These are phyloP conservation scores for Colletotrichum lindemuthianum DNA, from an alignment of 2,329 filamentous ascomycete species.

Conservation along the genomic window DNA sequence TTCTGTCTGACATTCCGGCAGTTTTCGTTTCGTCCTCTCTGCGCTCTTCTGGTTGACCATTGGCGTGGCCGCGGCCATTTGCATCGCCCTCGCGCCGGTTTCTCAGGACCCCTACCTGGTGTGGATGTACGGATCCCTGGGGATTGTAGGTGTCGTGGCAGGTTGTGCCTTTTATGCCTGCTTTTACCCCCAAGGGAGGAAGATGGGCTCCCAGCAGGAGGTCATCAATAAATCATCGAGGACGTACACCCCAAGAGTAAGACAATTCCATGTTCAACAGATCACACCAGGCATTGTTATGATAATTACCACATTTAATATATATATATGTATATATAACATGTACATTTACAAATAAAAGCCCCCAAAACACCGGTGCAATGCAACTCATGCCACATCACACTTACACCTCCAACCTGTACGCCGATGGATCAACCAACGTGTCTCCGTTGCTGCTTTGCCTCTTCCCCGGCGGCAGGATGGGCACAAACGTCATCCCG, in stretches of 20 bases:
- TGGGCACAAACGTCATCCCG: slow-evolving; percentile 1
- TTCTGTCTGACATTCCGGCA: background rate
- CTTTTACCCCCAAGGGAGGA: background rate
- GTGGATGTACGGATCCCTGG: slow-evolving; percentile 73
- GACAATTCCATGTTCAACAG: rapidly evolving
- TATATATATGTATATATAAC: too few species aligned
- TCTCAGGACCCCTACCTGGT: slow-evolving; percentile 72
- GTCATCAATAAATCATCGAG: slow-evolving; percentile 8
- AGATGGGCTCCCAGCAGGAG: background rate
- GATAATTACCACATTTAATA: slow-evolving; percentile 1
- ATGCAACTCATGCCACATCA: slow-evolving; percentile 5
- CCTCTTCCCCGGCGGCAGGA: slow-evolving; percentile 4
- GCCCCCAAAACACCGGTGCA: background rate
- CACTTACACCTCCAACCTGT: background rate
- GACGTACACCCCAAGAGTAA: background rate
- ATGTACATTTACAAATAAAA: background rate
- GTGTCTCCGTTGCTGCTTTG: background rate
- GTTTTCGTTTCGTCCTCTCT: slow-evolving; percentile 29
- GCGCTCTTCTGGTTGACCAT: slow-evolving; percentile 60
- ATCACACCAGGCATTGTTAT: background rate
- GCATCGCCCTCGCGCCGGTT: slow-evolving; percentile 68
- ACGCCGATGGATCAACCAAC: background rate
- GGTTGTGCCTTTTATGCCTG: slow-evolving; percentile 61
- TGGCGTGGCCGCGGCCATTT: slow-evolving; percentile 53
- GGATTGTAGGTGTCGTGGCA: slow-evolving; percentile 55